phyloP scores from a whole-genome alignment of 176 grass and related monocot genomes.

The Juncus effusus region DNA sequence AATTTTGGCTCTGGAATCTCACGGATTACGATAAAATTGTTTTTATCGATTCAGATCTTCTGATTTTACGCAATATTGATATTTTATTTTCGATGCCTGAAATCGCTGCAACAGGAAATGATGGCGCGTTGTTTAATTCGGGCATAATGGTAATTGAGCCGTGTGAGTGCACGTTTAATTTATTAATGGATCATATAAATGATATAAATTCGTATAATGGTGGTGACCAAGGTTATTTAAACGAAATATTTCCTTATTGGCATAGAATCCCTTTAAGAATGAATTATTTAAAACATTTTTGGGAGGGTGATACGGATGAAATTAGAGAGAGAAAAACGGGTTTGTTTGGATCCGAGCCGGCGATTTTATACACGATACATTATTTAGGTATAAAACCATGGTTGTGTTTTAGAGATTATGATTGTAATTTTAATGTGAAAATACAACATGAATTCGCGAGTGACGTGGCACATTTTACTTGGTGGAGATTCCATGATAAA shows the following conservation, averaged over 20 bases:
- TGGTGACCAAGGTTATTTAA: slow-evolving; percentile 86
- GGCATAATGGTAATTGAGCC: slow-evolving; percentile 92
- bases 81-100: slow-evolving; percentile 87
- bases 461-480: slow-evolving; percentile 57
- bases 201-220: slow-evolving; percentile 91
- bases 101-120: slow-evolving; percentile 78
- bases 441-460: slow-evolving; percentile 70
- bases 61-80: slow-evolving; percentile 83
- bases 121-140: slow-evolving; percentile 88
- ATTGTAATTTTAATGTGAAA: slow-evolving; percentile 84
- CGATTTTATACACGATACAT: slow-evolving; percentile 68
- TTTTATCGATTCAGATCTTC: slow-evolving; percentile 88
- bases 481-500: slow-evolving; percentile 78
- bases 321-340: slow-evolving; percentile 69
- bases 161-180: slow-evolving; percentile 85
- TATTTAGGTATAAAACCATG: slow-evolving; percentile 75
- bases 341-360: slow-evolving; percentile 61
- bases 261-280: slow-evolving; percentile 78
- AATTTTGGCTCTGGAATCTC: slow-evolving; percentile 91
- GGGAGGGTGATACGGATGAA: slow-evolving; percentile 77
- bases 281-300: slow-evolving; percentile 98
- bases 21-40: slow-evolving; percentile 98
- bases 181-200: slow-evolving; percentile 90
- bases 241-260: slow-evolving; percentile 98
- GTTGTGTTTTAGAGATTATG: slow-evolving; percentile 90